A percentile compares a stretch with the other conserved stretches of the same genome.
Evolutionary conservation across 495 filamentous ascomycete genomes (phyloP).

Genomic region (Daldinia bambusicola): DNA sequence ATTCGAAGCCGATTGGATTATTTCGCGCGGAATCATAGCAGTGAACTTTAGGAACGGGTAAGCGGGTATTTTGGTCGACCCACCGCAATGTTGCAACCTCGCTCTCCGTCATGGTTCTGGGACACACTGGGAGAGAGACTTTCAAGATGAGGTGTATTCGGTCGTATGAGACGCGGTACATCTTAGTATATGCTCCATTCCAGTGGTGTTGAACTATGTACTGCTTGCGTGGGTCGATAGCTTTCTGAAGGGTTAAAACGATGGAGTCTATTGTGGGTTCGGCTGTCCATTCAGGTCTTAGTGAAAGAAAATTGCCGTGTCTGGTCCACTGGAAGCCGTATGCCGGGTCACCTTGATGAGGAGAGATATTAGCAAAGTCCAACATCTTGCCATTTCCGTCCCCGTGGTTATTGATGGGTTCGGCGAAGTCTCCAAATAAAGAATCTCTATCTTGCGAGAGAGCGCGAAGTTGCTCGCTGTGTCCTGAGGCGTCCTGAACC

Average conservation of each 20-base stretch:
- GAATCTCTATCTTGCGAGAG: constrained; percentile 17
- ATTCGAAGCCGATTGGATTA: constrained; percentile 67
- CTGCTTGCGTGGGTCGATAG: constrained; percentile 14
- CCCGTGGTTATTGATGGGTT: neutral
- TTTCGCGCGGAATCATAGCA: constrained; percentile 57
- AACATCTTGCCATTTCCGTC: neutral
- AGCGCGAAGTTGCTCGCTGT: neutral
- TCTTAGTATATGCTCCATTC: constrained; percentile 49
- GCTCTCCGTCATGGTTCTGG: constrained; percentile 61
- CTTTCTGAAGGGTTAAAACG: constrained; percentile 24
- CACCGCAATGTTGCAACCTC: constrained; percentile 66
- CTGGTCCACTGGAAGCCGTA: constrained; percentile 37
- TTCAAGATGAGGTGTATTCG: constrained; percentile 57
- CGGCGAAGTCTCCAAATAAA: constrained; percentile 23
- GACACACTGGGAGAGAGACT: constrained; percentile 64
- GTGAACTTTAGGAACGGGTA: constrained; percentile 63
- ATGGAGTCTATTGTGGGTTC: constrained; percentile 38
- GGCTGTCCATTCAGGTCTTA: constrained; percentile 36
- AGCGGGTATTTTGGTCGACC: constrained; percentile 55
- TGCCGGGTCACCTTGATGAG: constrained; percentile 5
- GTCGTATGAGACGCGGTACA: constrained; percentile 50
- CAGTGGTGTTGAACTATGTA: constrained; percentile 30
- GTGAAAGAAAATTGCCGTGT: neutral
- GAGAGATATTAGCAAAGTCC: neutral
- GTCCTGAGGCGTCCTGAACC: neutral